Evolutionary conservation across 2,329 filamentous ascomycete species (phyloP).

Genomic region (Microcyclosporella mali): DNA sequence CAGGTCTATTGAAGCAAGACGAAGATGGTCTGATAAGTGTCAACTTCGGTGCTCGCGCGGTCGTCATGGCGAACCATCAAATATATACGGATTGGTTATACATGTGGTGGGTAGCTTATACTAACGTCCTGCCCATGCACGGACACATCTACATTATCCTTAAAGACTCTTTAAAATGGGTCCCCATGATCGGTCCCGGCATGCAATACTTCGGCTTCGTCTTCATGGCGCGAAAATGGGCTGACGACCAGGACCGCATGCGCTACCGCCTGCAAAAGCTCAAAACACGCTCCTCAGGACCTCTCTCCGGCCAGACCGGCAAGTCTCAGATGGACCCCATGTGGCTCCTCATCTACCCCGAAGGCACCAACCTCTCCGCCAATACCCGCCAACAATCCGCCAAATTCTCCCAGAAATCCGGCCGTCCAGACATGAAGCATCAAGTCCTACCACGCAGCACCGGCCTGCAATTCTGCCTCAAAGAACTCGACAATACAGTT

Average conservation of each 20-base stretch:
- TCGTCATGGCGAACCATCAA: constrained; percentile 83
- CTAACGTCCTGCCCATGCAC: constrained; percentile 59
- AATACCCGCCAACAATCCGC: constrained; percentile 65
- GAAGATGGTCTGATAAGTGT: constrained; percentile 66
- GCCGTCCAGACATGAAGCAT: constrained; percentile 64
- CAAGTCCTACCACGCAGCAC: constrained; percentile 72
- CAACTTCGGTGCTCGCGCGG: constrained; percentile 70
- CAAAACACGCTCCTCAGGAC: constrained; percentile 41
- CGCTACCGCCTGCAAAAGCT: constrained; percentile 69
- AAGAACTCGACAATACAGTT: constrained; percentile 65
- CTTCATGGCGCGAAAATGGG: constrained; percentile 89
- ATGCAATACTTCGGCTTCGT: constrained; percentile 88
- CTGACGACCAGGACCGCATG: constrained; percentile 67
- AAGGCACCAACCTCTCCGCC: constrained; percentile 74
- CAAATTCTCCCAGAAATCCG: constrained; percentile 70
- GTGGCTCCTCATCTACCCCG: constrained; percentile 85
- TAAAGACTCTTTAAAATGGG: constrained; percentile 77
- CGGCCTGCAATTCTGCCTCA: constrained; percentile 71
- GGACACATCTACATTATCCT: constrained; percentile 86
- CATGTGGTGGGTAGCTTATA: constrained; percentile 87
- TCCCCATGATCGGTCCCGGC: constrained; percentile 72
- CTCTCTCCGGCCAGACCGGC: constrained; percentile 32
- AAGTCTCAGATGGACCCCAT: constrained; percentile 52
- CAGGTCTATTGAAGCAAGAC: constrained; percentile 64
- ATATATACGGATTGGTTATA: constrained; percentile 75